Evolutionary conservation across 1,284 basidiomycete species (phyloP), one percentile per base, ranked within the genome.

Genomic region (Inonotus obliquus): DNA sequence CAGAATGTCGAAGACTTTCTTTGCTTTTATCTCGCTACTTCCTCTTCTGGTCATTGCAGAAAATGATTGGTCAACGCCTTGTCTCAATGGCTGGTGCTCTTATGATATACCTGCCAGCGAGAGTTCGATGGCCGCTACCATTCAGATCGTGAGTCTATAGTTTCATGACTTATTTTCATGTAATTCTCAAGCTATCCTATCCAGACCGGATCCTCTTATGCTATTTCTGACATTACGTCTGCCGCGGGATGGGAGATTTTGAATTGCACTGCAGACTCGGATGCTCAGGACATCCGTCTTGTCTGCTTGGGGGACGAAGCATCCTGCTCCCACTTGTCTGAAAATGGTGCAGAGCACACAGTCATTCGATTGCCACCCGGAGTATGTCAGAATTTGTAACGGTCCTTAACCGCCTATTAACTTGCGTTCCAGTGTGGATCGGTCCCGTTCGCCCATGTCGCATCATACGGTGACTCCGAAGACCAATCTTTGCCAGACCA

Each of bases 201-300:
- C 0, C 10, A 38, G 19, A 51, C 32, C 21, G 81, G 81, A 6
- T 69, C 77, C 1, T 54, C 72, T 1, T 67, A 67, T 29, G 72
- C 79, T 3, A 79, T 84, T 45, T 77, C 80, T 2, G 82, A 85
- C 66, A 77, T 84, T 58, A 83, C 82, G 0, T 54, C 69, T 7
- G 80, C 80, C 5, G 80, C 79, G 13, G 81, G 81, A 49, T 84
- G 82, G 82, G 69, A 74, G 21, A 81, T 84, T 56, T 64, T 81
- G 48, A 73, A 69, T 57, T 84, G 82, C 66, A 71, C 77, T 49
- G 63, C 76, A 1, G 70, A 74, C 49, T 65, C 69, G 1, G 65
- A 73, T 5, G 63, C 72, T n/a, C 81, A 83, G 65, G 74, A 79
- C 54, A 77, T 84, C 55, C 77, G 78, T 9, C 71, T 81, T 21